Evolutionary conservation across 2,329 filamentous ascomycete genomes (phyloP), one percentile per base, ranked within the genome.

Genomic region (Aureobasidium pullulans): DNA sequence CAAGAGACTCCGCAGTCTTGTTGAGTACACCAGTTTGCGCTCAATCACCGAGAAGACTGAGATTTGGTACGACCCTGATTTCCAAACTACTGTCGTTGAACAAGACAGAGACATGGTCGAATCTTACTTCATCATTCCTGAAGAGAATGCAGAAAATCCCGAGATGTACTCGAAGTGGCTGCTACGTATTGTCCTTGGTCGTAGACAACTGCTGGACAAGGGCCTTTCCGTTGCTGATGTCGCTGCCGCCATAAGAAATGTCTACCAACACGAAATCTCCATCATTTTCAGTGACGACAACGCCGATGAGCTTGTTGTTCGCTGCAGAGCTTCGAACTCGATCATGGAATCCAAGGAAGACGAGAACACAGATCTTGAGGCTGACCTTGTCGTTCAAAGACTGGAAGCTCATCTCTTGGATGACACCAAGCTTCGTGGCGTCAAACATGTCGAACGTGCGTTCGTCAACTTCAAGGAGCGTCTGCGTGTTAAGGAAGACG

Each of bases 281-380:
- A 86, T 99, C 65, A 92, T 99, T 62, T 96, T 96, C 80, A 96
- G 91, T 75, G 94, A 99, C 74, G 94, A 96, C 79, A 99, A 99
- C 73, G 92, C 93, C 9, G 92, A 96, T 64, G 86, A 95, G 71
- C 91, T 95, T 72, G 88, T 97, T 47, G 90, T 99, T 66, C 94
- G 94, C 72, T 88, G 96, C 64, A 89, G 94, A 64, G 60, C 62
- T 32, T 59, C 58, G 2, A 48, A 60, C 15, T 64, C 66, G 62
- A 50, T 70, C 23, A 88, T 92, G 67, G 84, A 95, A 62, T 72
- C 76, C 48, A 79, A 84, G 62, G 81, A 84, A 50, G 86, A 88
- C 50, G 84, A 90, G 70, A 88, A 89, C 11, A 89, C 93, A 9
- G 86, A 87, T 39, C 81, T 84, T 16, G 82, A 96, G 68, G 91